phyloP scores from a whole-genome alignment of 164 flowering plant genomes.

The Piper longum region DNA sequence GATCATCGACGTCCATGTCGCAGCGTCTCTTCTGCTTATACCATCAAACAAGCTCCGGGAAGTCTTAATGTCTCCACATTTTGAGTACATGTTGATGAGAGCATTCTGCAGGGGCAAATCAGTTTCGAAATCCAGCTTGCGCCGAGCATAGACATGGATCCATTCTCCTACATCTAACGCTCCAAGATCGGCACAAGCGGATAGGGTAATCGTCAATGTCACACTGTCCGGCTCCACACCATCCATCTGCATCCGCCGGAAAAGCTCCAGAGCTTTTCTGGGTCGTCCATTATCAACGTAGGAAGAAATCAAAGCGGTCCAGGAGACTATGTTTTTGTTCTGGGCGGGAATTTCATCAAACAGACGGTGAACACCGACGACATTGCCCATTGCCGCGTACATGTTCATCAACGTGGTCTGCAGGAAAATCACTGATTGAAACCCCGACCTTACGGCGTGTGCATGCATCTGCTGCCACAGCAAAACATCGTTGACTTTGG shows the following conservation, averaged over 20 bases:
- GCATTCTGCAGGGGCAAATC: conserved; percentile 18
- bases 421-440: conserved; percentile 17
- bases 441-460: conserved; percentile 17
- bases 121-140: conserved; percentile 4
- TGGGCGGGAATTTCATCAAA: conserved; percentile 27
- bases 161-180: conserved; percentile 28
- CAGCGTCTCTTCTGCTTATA: conserved; percentile 16
- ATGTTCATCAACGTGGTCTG: conserved; percentile 23
- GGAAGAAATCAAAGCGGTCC: conserved; percentile 40
- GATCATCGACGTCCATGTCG: conserved; percentile 39
- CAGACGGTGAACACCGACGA: conserved; percentile 25
- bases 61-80: conserved; percentile 28
- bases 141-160: conserved; percentile 18
- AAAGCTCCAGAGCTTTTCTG: conserved; percentile 22
- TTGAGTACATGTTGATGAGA: conserved; percentile 35
- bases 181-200: conserved; percentile 39
- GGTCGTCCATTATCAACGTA: conserved; percentile 24
- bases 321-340: conserved; percentile 20
- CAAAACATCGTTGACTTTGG: conserved; percentile 5
- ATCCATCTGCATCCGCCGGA: conserved; percentile 29
- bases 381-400: conserved; percentile 18
- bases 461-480: conserved; percentile 25
- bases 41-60: conserved; percentile 19
- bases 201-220: conserved; percentile 21
- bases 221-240: conserved; percentile 26